Evolutionary conservation across 306 rosid species (phyloP), one percentile per base, ranked within the genome.

Genomic region (Corylus avellana): DNA sequence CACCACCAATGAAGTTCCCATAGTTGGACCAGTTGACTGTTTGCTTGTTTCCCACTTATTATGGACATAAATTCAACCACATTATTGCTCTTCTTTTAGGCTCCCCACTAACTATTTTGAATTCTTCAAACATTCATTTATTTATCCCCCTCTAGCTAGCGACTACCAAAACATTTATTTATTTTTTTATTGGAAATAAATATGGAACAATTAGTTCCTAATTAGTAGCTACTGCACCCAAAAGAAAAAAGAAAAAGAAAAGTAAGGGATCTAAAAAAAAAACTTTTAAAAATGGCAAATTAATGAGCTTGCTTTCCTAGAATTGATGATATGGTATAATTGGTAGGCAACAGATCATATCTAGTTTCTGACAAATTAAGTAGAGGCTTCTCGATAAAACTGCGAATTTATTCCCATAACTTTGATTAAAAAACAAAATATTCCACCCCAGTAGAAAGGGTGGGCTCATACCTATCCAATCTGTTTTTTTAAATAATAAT

Each of bases 41-140:
- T 73, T 54, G 18, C 57, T 76, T 85, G 89, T 82, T 80, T 84
- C 75, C 92, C 87, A 88, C 92, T 84, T 63, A 59, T 76, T 80
- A 64, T 87, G 77, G 84, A 77, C 84, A 70, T 51, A 70, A 71
- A 14, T 59, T 78, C 75, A 67, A 62, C 83, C 73, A 78, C 80
- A 62, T 79, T 71, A 74, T 66, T 77, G 20, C 37, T 76, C 78
- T 75, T 27, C 42, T 69, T 20, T 67, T 16, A 47, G n/a, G 4
- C 57, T 70, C 44, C 8, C 75, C 20, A 62, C 61, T 70, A 44
- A 14, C 12, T 67, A 44, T 59, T 51, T 37, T 29, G 70, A 42
- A 3, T 5, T 22, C 54, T 44, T 62, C n/a, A 14, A 50, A n/a
- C 25, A 2, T 69, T 0, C 68, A 53, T 57, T 57, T 39, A 16